A percentile compares a stretch with the other conserved stretches of the same genome.
Evolutionary conservation across 192 early-diverging fungal genomes (phyloP).

Genomic region (Phycomyces blakesleeanus): DNA sequence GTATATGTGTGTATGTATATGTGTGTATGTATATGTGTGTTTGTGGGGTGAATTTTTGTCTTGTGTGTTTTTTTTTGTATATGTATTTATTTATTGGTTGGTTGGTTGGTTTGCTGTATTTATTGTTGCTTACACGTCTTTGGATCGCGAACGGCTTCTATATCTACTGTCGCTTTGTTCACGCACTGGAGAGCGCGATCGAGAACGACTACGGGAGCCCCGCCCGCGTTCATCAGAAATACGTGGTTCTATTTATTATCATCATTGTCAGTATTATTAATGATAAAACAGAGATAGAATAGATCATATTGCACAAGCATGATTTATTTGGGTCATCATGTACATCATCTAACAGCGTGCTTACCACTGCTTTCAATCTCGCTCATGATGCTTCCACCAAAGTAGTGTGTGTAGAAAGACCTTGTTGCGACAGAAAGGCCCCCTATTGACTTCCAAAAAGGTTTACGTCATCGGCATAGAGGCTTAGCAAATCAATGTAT

Average conservation of each 20-base stretch:
- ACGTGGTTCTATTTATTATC: conserved; percentile 13
- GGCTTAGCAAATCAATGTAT: too few relatives aligned
- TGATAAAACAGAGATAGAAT: too few relatives aligned
- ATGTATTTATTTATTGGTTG: too few relatives aligned
- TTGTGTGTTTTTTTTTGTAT: too few relatives aligned
- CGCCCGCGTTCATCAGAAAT: conserved; percentile 30
- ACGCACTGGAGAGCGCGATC: conserved; percentile 32
- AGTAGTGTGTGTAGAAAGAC: neutral
- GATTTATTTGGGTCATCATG: neutral
- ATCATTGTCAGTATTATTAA: neutral
- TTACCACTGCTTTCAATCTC: conserved; percentile 17
- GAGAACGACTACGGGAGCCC: conserved; percentile 27
- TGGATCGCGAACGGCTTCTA: conserved; percentile 35
- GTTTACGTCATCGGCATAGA: too few relatives aligned
- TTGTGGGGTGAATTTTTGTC: too few relatives aligned
- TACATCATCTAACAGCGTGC: neutral
- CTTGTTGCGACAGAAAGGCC: too few relatives aligned
- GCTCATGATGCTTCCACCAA: conserved; percentile 3
- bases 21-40: too few relatives aligned
- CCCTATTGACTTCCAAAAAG: too few relatives aligned
- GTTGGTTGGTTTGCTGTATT: neutral
- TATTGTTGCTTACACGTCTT: conserved; percentile 13
- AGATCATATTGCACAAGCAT: too few relatives aligned
- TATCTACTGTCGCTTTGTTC: conserved; percentile 28
- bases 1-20: too few relatives aligned